phyloP scores from a whole-genome alignment of 2,329 filamentous ascomycete genomes.

The Fusarium euwallaceae region DNA sequence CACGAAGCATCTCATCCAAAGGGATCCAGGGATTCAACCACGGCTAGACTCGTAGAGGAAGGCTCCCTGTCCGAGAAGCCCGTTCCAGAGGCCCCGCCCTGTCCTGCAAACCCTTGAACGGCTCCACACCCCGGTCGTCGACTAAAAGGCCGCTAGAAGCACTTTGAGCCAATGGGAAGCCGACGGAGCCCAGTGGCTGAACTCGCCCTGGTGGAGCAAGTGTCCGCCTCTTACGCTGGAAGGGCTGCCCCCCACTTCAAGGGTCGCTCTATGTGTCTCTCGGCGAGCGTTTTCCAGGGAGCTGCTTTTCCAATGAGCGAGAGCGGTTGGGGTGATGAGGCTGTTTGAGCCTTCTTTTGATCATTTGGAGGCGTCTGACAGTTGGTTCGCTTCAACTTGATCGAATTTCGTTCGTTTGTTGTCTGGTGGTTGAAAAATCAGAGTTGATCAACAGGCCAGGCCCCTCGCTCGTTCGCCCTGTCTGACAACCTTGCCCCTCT shows the following conservation, averaged over 20 bases:
- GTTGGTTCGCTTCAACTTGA: slow-evolving; percentile 13
- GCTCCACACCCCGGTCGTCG: slow-evolving; percentile 21
- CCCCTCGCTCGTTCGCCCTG: slow-evolving; percentile 9
- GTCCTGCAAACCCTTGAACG: slow-evolving; percentile 10
- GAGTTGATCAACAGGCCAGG: slow-evolving; percentile 30
- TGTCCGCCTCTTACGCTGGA: slow-evolving; percentile 38
- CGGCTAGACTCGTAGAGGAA: slow-evolving; percentile 19
- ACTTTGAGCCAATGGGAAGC: slow-evolving; percentile 23
- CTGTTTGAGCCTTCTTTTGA: slow-evolving; percentile 8
- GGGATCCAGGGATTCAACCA: slow-evolving; percentile 20
- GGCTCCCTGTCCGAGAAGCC: slow-evolving; percentile 31
- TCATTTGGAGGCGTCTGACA: slow-evolving; percentile 2
- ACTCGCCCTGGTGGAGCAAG: slow-evolving; percentile 37
- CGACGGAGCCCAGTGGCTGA: slow-evolving; percentile 25
- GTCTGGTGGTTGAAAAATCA: slow-evolving; percentile 16
- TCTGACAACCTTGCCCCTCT: slow-evolving; percentile 16
- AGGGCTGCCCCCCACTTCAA: slow-evolving; percentile 40
- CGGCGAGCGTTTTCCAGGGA: slow-evolving; percentile 23
- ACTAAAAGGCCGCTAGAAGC: slow-evolving; percentile 16
- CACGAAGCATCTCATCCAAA: slow-evolving; percentile 12
- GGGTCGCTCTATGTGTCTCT: slow-evolving; percentile 21
- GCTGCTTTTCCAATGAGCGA: slow-evolving; percentile 25
- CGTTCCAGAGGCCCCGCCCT: slow-evolving; percentile 16
- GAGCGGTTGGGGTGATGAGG: slow-evolving; percentile 21
- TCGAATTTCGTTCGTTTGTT: slow-evolving; percentile 1